phyloP scores from a whole-genome alignment of 73 alveolate genomes.

The Paramecium sonneborni region DNA sequence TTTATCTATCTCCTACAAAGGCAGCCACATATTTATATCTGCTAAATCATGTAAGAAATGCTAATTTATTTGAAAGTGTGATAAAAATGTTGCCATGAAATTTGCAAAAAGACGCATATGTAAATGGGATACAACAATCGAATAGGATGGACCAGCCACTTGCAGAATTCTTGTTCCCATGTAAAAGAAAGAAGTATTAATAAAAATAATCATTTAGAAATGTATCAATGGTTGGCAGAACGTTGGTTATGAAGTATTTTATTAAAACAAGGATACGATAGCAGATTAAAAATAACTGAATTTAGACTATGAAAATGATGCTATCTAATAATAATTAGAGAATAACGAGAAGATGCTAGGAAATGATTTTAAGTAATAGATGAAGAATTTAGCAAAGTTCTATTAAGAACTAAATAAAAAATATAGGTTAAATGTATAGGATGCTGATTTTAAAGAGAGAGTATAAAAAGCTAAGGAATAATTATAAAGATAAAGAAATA shows the following conservation, averaged over 20 bases:
- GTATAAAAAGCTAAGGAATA: not conserved
- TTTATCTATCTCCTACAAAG: constrained; percentile 30
- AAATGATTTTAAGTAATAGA: constrained; percentile 25
- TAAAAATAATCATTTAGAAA: not conserved
- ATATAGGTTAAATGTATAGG: not conserved
- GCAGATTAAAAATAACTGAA: constrained; percentile 20
- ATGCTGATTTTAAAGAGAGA: constrained; percentile 34
- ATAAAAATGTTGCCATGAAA: not conserved
- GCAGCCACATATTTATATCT: constrained; percentile 56
- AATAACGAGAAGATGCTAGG: not conserved
- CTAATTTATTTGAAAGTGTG: not conserved
- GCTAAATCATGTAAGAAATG: not conserved
- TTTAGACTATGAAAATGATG: constrained; percentile 6
- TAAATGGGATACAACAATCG: constrained; percentile 48
- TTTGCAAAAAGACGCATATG: constrained; percentile 42
- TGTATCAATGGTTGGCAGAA: constrained; percentile 44
- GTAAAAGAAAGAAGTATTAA: not conserved
- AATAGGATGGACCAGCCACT: constrained; percentile 46
- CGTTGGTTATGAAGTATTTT: constrained; percentile 12
- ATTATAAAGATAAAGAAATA: not conserved
- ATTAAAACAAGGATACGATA: constrained; percentile 17
- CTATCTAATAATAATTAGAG: not conserved
- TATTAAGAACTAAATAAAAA: constrained; percentile 25
- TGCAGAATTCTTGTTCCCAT: constrained; percentile 21
- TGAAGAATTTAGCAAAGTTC: not conserved